These are phyloP conservation scores for Sordaria brevicollis DNA, from an alignment of 495 filamentous ascomycete genomes.

Conservation along the genomic window DNA sequence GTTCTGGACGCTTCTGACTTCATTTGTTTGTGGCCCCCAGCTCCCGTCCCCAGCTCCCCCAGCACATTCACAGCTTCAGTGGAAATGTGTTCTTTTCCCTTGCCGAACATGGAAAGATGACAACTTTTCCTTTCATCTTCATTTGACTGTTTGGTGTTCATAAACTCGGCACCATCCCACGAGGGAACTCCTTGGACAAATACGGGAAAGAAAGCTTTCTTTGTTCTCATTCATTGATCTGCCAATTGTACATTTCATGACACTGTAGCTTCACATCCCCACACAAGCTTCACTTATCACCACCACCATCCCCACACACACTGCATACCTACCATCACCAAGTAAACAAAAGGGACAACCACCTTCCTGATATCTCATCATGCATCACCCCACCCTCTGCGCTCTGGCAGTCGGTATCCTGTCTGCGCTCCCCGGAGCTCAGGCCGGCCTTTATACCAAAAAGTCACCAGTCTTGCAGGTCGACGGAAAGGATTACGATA, in stretches of 20 bases:
- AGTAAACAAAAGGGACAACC: not conserved
- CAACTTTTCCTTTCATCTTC: slow-evolving; percentile 17
- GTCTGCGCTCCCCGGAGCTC: slow-evolving; percentile 47
- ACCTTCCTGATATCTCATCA: slow-evolving; percentile 7
- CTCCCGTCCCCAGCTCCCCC: too few relatives aligned
- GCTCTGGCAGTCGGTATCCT: slow-evolving; percentile 35
- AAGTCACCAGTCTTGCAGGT: slow-evolving; percentile 81
- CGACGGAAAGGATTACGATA: slow-evolving; percentile 72
- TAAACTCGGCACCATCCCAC: not conserved
- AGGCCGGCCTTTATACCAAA: slow-evolving; percentile 73
- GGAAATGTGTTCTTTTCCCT: slow-evolving; percentile 34
- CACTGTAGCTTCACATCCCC: not conserved
- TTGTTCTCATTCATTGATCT: not conserved
- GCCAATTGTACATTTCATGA: not conserved
- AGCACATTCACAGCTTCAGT: not conserved
- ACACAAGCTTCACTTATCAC: not conserved
- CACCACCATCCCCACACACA: not conserved
- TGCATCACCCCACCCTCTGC: slow-evolving; percentile 38
- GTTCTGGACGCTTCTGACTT: slow-evolving; percentile 12
- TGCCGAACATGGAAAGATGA: slow-evolving; percentile 27
- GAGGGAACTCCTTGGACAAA: not conserved
- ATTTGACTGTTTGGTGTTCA: not conserved
- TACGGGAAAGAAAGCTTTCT: slow-evolving; percentile 10
- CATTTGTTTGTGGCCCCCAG: slow-evolving; percentile 9
- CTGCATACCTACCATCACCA: not conserved